A percentile compares a stretch with the other conserved stretches of the same genome.
Conservation (phyloP, 306 rosid species). For the Sicyos edulis region DNA sequence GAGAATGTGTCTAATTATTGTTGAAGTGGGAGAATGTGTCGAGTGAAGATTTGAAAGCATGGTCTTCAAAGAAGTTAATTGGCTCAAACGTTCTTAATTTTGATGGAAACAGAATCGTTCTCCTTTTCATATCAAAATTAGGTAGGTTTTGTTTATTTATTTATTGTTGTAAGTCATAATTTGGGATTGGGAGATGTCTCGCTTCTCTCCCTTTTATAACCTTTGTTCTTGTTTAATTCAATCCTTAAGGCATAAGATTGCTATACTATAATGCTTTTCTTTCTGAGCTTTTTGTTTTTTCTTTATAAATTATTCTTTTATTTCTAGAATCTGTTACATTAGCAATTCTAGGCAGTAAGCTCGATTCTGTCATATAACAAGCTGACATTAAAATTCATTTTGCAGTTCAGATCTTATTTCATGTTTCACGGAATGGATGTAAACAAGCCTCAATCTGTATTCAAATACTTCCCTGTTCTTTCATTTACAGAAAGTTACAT, state of each 20-base stretch:
- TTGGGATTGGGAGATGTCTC: slow-evolving; percentile 1
- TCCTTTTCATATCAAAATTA: background rate
- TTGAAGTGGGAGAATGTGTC: background rate
- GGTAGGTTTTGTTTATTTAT: background rate
- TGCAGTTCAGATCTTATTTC: slow-evolving; percentile 93
- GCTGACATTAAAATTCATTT: slow-evolving; percentile 9
- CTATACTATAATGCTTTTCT: background rate
- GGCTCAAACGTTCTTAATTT: background rate
- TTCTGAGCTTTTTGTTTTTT: background rate
- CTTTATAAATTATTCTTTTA: background rate
- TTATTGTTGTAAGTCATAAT: background rate
- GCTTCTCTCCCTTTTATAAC: background rate
- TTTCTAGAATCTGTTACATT: background rate
- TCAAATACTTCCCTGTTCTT: slow-evolving; percentile 69
- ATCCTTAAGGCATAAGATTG: background rate
- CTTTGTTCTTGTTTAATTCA: slow-evolving; percentile 15
- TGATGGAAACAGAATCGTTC: background rate
- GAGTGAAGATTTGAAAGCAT: background rate
- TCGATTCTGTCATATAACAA: background rate
- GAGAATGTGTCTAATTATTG: too few species aligned
- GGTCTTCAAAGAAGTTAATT: background rate
- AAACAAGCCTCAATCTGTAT: slow-evolving; percentile 51
- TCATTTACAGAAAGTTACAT: slow-evolving; percentile 83
- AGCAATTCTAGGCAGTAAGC: background rate
- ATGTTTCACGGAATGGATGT: slow-evolving; percentile 90